Evolutionary conservation across 2,329 filamentous ascomycete species (phyloP).

Genomic region (Pseudogymnoascus sp.): DNA sequence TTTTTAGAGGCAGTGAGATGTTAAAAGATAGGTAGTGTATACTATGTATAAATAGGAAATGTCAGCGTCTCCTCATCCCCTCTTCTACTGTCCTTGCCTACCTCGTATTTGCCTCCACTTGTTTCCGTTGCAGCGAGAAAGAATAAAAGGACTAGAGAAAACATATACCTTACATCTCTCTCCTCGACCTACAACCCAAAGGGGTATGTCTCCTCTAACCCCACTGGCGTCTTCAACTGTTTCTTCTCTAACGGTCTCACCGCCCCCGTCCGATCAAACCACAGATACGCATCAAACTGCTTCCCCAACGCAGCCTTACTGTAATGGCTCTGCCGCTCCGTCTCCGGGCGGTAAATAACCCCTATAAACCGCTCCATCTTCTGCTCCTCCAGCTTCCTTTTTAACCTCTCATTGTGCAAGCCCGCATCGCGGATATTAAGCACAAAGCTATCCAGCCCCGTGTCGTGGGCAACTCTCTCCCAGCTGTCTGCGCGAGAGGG

Average conservation of each 20-base stretch:
- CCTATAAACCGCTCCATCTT: conserved; percentile 46
- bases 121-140: too few relatives aligned
- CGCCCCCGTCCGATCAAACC: neutral
- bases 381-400: conserved; percentile 31
- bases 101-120: too few relatives aligned
- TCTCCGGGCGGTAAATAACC: conserved; percentile 39
- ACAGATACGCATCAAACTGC: conserved; percentile 9
- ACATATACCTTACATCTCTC: neutral
- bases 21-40: too few relatives aligned
- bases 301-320: neutral
- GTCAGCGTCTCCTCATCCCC: too few relatives aligned
- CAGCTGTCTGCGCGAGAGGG: conserved; percentile 41
- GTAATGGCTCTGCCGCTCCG: conserved; percentile 9
- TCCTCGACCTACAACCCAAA: neutral
- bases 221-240: conserved; percentile 7
- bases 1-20: too few relatives aligned
- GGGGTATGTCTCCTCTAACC: conserved; percentile 10
- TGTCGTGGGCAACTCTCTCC: conserved; percentile 42
- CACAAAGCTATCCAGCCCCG: conserved; percentile 37
- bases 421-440: conserved; percentile 37
- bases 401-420: conserved; percentile 29
- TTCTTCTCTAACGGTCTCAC: neutral
- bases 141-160: neutral
- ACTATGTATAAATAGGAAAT: too few relatives aligned
- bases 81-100: too few relatives aligned